Evolutionary conservation across 441 rosid genomes (phyloP), one percentile per base, ranked within the genome.

Genomic region (Codiaeum variegatum): DNA sequence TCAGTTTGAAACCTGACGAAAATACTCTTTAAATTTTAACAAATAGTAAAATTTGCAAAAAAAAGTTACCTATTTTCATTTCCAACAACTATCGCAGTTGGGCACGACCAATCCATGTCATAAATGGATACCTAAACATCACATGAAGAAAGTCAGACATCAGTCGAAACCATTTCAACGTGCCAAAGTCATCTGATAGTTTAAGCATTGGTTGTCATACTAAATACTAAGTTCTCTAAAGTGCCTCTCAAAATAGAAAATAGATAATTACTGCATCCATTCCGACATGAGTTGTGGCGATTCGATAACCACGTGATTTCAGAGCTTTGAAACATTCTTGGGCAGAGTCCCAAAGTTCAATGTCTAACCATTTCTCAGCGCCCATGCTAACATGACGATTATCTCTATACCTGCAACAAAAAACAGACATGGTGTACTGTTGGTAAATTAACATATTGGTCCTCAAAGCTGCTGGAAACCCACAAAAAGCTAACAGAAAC

Each of bases 381-480:
- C 98, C 98, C 97, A 90, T 90, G 78, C 98, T 90, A 59, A 94
- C 95, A 85, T 92, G 93, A 49, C 97, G 95, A 77, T 94, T 90
- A 36, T 91, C 89, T 77, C 82, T 88, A 78, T 92, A 92, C 81
- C 97, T 94, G 83, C 76, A 83, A 60, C 72, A 67, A 71, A 49
- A 49, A 67, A 70, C n/a, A 62, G 38, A 3, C 4, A 36, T 31
- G 8, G 23, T 4, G 24, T 15, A 38, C 12, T 49, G 23, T 71
- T 56, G 38, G 28, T 61, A 68, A 67, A 54, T 26, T 66, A 68
- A 52, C 23, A 54, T 11, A 7, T 68, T 15, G 8, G n/a, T 13
- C 52, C 6, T 18, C 49, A 67, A 60, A 36, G 36, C 12, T 3
- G 61, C 34, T 55, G 13, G 56, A 23, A 72, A 62, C 12, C 19